Percentiles rank a stretch among this genome's conserved stretches.
Conservation (phyloP, 495 filamentous ascomycete species). For the Letharia lupina region DNA sequence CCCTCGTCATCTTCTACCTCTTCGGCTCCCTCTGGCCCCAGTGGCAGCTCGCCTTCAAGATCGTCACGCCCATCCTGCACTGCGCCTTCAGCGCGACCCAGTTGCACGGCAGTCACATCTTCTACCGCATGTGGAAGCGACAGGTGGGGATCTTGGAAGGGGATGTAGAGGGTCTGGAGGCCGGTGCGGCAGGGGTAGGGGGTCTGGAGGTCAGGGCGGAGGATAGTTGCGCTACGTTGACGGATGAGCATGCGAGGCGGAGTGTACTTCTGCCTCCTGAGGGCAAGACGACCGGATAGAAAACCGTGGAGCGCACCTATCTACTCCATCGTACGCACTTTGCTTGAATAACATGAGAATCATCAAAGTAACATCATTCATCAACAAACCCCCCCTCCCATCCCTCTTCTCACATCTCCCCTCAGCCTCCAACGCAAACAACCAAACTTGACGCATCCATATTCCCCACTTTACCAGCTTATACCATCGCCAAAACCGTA, state of each 20-base stretch:
- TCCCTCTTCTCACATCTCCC: too few relatives aligned
- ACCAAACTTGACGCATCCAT: too few relatives aligned
- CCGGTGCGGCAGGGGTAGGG: neutral
- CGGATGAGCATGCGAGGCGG: neutral
- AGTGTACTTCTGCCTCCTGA: neutral
- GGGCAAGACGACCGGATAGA: too few relatives aligned
- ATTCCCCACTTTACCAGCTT: too few relatives aligned
- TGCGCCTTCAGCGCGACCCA: constrained; percentile 38
- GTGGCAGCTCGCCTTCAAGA: constrained; percentile 42
- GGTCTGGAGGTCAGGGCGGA: neutral
- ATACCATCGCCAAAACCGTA: too few relatives aligned
- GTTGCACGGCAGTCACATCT: constrained; percentile 38
- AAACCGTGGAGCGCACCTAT: too few relatives aligned
- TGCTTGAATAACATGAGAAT: too few relatives aligned
- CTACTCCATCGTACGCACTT: too few relatives aligned
- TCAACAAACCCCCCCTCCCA: too few relatives aligned
- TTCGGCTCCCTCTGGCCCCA: constrained; percentile 40
- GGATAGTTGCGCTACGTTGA: too few relatives aligned
- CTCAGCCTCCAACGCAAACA: too few relatives aligned
- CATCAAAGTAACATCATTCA: too few relatives aligned
- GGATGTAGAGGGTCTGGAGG: neutral
- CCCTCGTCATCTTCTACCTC: constrained; percentile 41
- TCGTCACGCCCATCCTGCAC: constrained; percentile 43
- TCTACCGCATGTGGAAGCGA: constrained; percentile 36
- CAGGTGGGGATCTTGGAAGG: constrained; percentile 29